Percentiles rank a stretch among this genome's conserved stretches.
phyloP scores from a whole-genome alignment of 345 rosid genomes.

The Salix exigua region DNA sequence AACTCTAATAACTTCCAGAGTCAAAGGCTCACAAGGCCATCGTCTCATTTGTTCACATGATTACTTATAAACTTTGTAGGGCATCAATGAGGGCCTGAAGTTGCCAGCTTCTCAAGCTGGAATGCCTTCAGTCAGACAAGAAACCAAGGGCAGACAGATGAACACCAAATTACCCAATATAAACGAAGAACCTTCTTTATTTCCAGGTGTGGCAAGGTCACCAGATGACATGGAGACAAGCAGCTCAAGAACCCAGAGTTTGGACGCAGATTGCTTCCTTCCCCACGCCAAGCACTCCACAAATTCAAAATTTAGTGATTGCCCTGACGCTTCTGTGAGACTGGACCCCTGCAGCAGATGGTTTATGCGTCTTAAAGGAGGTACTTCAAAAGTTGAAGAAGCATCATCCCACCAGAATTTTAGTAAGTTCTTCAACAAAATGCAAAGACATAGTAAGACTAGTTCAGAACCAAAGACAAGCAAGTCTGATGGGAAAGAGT shows the following conservation, averaged over 20 bases:
- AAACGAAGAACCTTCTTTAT: constrained; percentile 40
- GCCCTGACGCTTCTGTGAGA: constrained; percentile 22
- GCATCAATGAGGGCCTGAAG: constrained; percentile 11
- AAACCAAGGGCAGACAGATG: constrained; percentile 7
- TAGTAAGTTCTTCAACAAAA: constrained; percentile 31
- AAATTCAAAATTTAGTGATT: constrained; percentile 35
- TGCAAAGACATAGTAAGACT: constrained; percentile 26
- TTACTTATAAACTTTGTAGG: constrained; percentile 28
- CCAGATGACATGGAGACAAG: constrained; percentile 48
- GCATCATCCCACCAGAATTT: constrained; percentile 38
- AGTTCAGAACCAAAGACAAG: constrained; percentile 29
- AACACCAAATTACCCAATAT: constrained; percentile 46
- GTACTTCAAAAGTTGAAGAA: constrained; percentile 35
- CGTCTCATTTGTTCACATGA: background rate
- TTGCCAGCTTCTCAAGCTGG: constrained; percentile 15
- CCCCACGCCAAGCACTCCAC: constrained; percentile 30
- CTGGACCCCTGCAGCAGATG: constrained; percentile 56
- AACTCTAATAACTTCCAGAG: background rate
- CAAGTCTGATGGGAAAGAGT: constrained; percentile 29
- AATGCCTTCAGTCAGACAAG: constrained; percentile 26
- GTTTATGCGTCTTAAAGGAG: constrained; percentile 74
- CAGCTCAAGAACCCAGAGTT: constrained; percentile 67
- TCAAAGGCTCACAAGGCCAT: background rate
- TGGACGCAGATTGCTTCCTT: constrained; percentile 53
- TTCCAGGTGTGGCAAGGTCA: constrained; percentile 30